These are phyloP conservation scores for Huntiella abstrusa DNA, from an alignment of 2,329 filamentous ascomycete species.

Conservation along the genomic window DNA sequence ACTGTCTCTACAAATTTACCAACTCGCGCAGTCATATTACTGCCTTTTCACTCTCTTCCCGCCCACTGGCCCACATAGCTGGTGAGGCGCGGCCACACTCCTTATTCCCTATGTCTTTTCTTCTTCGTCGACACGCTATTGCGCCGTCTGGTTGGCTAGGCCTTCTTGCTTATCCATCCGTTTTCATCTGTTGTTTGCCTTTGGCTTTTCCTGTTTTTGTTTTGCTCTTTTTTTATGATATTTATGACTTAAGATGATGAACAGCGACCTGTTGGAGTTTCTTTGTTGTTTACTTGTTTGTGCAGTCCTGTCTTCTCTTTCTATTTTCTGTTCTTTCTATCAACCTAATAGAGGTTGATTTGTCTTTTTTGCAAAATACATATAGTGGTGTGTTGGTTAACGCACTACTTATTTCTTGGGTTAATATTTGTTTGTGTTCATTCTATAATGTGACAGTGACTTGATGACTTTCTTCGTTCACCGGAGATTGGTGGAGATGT, in stretches of 20 bases:
- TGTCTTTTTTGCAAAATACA: too few relatives aligned
- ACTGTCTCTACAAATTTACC: neutral
- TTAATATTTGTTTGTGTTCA: too few relatives aligned
- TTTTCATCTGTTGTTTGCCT: neutral
- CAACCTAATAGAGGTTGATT: too few relatives aligned
- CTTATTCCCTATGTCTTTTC: conserved; percentile 3
- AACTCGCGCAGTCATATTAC: neutral
- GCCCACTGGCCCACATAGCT: too few relatives aligned
- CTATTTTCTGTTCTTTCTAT: conserved; percentile 1
- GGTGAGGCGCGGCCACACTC: neutral
- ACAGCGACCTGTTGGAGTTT: conserved; percentile 2
- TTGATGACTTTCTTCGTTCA: too few relatives aligned
- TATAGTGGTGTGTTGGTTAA: too few relatives aligned
- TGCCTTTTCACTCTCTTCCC: neutral
- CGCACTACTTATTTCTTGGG: too few relatives aligned
- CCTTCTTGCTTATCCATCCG: neutral
- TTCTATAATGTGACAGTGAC: too few relatives aligned
- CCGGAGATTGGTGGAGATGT: too few relatives aligned
- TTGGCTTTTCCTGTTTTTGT: conserved; percentile 1
- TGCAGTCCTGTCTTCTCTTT: conserved; percentile 1
- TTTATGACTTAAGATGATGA: conserved; percentile 7
- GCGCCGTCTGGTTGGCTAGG: neutral
- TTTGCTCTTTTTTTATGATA: conserved; percentile 6
- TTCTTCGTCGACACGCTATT: neutral
- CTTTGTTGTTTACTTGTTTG: conserved; percentile 6